These are phyloP conservation scores for Claviceps capensis DNA, from an alignment of 2,329 filamentous ascomycete species.

Conservation along the genomic window DNA sequence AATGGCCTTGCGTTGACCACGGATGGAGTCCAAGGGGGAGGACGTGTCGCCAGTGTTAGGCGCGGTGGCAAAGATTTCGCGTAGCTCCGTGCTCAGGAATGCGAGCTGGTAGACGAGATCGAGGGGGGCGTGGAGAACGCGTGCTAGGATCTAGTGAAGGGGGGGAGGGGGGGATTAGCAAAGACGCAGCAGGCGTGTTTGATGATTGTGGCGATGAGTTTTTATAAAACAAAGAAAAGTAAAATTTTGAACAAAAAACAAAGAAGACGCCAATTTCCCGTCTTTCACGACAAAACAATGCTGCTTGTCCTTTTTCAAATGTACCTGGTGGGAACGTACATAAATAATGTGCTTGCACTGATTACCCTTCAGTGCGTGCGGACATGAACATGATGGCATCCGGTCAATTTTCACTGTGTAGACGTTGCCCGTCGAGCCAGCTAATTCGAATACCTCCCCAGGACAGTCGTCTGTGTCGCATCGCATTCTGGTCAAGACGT, in stretches of 20 bases:
- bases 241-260: background rate
- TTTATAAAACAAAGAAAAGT: background rate
- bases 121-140: constrained; percentile 43
- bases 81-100: constrained; percentile 44
- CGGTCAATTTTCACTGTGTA: constrained; percentile 42
- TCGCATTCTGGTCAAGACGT: constrained; percentile 28
- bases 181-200: background rate
- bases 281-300: background rate
- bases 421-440: constrained; percentile 52
- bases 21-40: constrained; percentile 14
- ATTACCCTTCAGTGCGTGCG: constrained; percentile 36
- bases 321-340: constrained; percentile 17
- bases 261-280: background rate
- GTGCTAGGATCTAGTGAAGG: constrained; percentile 33
- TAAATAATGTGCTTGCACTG: constrained; percentile 56
- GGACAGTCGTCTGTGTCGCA: constrained; percentile 23
- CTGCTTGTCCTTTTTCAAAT: background rate
- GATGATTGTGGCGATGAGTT: no score
- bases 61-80: constrained; percentile 35
- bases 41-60: constrained; percentile 20
- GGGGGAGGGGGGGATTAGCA: background rate
- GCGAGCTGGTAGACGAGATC: constrained; percentile 49
- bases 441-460: constrained; percentile 42
- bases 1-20: constrained; percentile 30
- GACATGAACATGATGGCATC: constrained; percentile 41